Evolutionary conservation across 805 yeast genomes (phyloP), one percentile per base, ranked within the genome.

Genomic region (Pichia scutulata): DNA sequence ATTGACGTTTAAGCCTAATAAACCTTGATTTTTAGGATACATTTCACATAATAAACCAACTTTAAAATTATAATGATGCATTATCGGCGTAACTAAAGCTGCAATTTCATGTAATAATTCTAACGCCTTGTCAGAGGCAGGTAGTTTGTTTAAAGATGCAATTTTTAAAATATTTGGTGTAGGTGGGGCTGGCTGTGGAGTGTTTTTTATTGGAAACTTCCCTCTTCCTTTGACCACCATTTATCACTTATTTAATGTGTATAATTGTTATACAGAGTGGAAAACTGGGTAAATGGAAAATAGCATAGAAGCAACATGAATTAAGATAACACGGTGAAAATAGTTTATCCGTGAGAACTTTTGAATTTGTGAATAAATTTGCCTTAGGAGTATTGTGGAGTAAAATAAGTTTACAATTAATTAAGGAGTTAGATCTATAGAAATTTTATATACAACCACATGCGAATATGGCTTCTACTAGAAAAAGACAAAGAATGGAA

Each of bases 1-100:
- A 61, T 88, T 88, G 8, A 89, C 89, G 64, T 92, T 92, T 55
- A 89, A 68, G 0, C 98, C 98, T 13, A 90, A 68, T 21, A 92
- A 68, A 16, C 73, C 66, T 2, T 76, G 70, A 59, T 78, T 73
- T 54, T 76, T 82, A 3, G 98, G 98, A 54, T 71, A 84, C 77
- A 92, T 86, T 64, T 92, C 98, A 55, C 85, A 78, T 16, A 92
- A 64, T 0, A 76, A 68, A 0, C 80, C 81, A 2, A 90, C 92
- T 48, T 76, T 78, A 61, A 86, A 78, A 4, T 77, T 74, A 52
- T 81, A 74, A 41, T 78, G 77, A 52, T 80, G 77, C 82, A 92
- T 86, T 47, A 92, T 67, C 3, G 96, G 96, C 2, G 90, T 82
- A 14, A 86, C 93, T 30, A 74, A 66, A 24, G 72, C 74, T 3